A percentile compares a stretch with the other conserved stretches of the same genome.
These are phyloP conservation scores for Naganishia sp. DNA, from an alignment of 1,284 basidiomycete species.

Conservation along the genomic window DNA sequence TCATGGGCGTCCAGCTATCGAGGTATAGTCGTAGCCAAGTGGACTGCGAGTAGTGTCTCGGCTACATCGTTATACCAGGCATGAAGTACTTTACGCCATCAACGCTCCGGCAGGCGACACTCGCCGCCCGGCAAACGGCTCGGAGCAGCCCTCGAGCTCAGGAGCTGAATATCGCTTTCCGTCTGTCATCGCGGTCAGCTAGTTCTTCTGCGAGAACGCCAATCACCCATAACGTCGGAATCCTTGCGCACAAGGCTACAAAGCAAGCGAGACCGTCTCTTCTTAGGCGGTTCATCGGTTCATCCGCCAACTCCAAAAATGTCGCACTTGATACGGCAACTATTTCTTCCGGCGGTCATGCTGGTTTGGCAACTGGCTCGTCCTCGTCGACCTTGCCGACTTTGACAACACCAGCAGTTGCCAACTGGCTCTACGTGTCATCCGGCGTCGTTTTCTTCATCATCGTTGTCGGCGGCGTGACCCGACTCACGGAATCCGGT, in stretches of 20 bases:
- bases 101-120: constrained; percentile 3
- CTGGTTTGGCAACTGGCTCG: neutral
- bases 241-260: too few species aligned
- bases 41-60: neutral
- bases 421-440: constrained; percentile 76
- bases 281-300: neutral
- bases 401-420: constrained; percentile 71
- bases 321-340: constrained; percentile 5
- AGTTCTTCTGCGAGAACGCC: neutral
- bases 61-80: neutral
- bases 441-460: constrained; percentile 85
- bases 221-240: too few species aligned
- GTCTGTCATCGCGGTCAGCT: neutral
- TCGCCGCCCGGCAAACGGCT: neutral
- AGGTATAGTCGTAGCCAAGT: neutral
- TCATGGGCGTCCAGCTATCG: neutral
- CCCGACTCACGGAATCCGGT: constrained; percentile 94
- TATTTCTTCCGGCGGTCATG: neutral
- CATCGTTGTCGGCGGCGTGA: constrained; percentile 93
- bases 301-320: constrained; percentile 1
- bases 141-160: neutral
- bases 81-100: constrained; percentile 9
- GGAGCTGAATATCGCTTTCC: neutral
- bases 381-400: constrained; percentile 54
- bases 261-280: neutral